Conservation (phyloP, 768 basidiomycete species). For the Trametes cubensis region DNA sequence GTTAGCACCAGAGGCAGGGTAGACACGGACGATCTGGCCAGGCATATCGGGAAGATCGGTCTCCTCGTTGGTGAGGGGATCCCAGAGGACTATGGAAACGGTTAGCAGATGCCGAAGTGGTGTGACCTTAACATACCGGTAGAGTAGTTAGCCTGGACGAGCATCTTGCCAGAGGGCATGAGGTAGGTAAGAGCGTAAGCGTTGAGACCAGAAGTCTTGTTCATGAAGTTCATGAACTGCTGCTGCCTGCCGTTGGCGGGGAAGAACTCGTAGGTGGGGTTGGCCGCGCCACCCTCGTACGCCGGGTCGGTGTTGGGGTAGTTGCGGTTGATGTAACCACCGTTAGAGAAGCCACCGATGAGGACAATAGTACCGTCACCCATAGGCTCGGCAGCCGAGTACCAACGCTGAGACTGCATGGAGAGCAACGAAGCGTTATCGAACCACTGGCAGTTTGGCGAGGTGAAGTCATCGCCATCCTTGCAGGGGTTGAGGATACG, state of each 20-base stretch:
- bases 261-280: conserved; percentile 84
- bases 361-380: conserved; percentile 78
- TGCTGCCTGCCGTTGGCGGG: conserved; percentile 56
- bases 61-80: conserved; percentile 58
- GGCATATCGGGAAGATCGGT: conserved; percentile 75
- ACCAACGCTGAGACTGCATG: conserved; percentile 77
- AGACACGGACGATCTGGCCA: conserved; percentile 72
- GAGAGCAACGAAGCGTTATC: conserved; percentile 63
- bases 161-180: conserved; percentile 75
- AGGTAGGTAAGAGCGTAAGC: conserved; percentile 75
- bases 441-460: conserved; percentile 66
- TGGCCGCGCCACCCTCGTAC: conserved; percentile 67
- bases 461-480: conserved; percentile 41
- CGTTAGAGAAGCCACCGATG: conserved; percentile 79
- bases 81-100: conserved; percentile 46
- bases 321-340: conserved; percentile 81
- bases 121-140: conserved; percentile 51
- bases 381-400: conserved; percentile 73
- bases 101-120: conserved; percentile 17
- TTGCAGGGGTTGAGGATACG: conserved; percentile 81
- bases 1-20: conserved; percentile 86
- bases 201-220: conserved; percentile 74
- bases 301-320: conserved; percentile 67
- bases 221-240: conserved; percentile 66
- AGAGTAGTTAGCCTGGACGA: conserved; percentile 82